These are phyloP conservation scores for Candida tibetensis DNA, from an alignment of 805 yeast species.

Conservation along the genomic window DNA sequence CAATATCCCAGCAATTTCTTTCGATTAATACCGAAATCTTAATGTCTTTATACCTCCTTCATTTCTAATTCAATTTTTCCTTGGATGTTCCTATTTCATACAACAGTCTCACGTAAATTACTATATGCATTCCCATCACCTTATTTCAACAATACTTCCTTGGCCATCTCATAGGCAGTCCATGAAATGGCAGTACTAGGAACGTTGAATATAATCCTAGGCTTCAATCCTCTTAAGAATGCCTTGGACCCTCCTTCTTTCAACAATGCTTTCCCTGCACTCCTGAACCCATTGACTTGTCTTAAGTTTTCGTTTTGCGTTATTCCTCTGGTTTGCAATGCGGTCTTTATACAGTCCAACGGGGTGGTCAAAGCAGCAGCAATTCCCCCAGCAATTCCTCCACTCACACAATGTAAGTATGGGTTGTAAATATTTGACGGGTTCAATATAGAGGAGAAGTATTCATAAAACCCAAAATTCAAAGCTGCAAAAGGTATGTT, in stretches of 20 bases:
- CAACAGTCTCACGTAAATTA: no score
- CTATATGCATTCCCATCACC: no score
- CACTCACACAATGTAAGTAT: conserved; percentile 84
- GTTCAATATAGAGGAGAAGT: conserved; percentile 71
- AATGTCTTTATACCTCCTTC: no score
- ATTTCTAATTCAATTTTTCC: no score
- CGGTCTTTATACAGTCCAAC: conserved; percentile 88
- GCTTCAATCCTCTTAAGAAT: conserved; percentile 81
- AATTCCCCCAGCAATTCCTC: conserved; percentile 90
- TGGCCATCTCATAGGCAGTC: conserved; percentile 98
- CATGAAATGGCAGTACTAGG: conserved; percentile 97
- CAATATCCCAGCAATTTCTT: no score
- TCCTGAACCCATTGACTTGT: conserved; percentile 59
- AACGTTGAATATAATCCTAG: conserved; percentile 87
- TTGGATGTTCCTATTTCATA: no score
- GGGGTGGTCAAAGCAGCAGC: conserved; percentile 97
- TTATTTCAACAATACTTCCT: conserved; percentile 51
- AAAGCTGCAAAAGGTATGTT: conserved; percentile 94
- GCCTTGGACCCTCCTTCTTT: conserved; percentile 59
- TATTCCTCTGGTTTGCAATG: conserved; percentile 77
- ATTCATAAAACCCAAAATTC: conserved; percentile 90
- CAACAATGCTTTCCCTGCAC: conserved; percentile 70
- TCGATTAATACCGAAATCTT: no score
- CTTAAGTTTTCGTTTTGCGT: conserved; percentile 47
- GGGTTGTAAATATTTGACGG: conserved; percentile 83